phyloP scores from a whole-genome alignment of 176 grass and related monocot genomes.

The Rhynchospora tenuis region DNA sequence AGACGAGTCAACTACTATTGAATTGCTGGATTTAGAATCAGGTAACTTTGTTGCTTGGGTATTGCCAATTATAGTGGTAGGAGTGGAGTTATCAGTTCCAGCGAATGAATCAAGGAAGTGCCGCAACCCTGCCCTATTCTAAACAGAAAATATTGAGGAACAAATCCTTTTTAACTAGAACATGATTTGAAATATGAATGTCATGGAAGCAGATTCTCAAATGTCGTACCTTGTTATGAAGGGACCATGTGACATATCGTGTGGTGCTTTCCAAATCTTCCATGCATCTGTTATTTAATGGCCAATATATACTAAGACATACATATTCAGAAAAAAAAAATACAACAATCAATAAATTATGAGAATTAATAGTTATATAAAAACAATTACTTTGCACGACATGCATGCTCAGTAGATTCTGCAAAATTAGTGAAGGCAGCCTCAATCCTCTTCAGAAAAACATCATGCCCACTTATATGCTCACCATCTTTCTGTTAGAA shows the following conservation, averaged over 20 bases:
- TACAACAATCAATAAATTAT: constrained; percentile 9
- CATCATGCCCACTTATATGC: constrained; percentile 67
- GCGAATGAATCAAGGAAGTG: constrained; percentile 89
- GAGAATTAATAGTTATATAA: background rate
- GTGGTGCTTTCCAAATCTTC: constrained; percentile 95
- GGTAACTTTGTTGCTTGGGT: constrained; percentile 44
- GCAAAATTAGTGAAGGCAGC: constrained; percentile 68
- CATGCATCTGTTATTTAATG: constrained; percentile 56
- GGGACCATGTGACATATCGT: constrained; percentile 94
- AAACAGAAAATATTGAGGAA: constrained; percentile 14
- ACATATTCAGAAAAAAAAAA: constrained; percentile 18
- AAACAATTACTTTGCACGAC: constrained; percentile 56
- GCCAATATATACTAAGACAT: background rate
- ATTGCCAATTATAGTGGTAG: constrained; percentile 31
- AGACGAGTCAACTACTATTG: constrained; percentile 1
- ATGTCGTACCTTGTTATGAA: constrained; percentile 78
- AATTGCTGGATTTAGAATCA: constrained; percentile 47
- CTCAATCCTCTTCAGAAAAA: constrained; percentile 74
- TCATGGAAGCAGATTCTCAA: background rate
- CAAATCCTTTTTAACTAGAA: constrained; percentile 8
- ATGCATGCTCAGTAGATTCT: constrained; percentile 78
- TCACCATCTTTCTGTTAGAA: constrained; percentile 82
- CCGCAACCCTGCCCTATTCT: constrained; percentile 70
- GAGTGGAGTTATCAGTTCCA: constrained; percentile 48
- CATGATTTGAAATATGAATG: constrained; percentile 4